Percentiles rank a stretch among this genome's conserved stretches.
These are phyloP conservation scores for Diutina scorzettiae DNA, from an alignment of 1,139 yeast genomes.

Conservation along the genomic window DNA sequence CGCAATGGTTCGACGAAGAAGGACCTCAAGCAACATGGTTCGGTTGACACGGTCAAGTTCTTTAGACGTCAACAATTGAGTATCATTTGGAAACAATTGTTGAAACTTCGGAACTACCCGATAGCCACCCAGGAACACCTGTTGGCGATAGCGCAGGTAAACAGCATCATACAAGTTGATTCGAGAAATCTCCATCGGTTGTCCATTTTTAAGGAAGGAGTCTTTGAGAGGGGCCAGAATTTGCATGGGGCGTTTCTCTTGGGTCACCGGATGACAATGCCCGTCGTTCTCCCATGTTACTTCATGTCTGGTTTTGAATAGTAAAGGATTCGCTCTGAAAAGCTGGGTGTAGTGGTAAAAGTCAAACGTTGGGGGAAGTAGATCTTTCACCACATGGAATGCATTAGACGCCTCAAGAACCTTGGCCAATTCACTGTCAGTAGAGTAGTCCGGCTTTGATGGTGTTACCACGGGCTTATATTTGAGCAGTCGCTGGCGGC, in stretches of 20 bases:
- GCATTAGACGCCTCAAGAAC: background rate
- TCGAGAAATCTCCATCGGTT: constrained; percentile 6
- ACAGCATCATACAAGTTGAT: constrained; percentile 7
- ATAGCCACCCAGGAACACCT: constrained; percentile 17
- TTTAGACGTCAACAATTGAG: constrained; percentile 12
- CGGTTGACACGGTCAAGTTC: constrained; percentile 22
- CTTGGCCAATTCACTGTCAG: background rate
- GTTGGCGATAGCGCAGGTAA: constrained; percentile 18
- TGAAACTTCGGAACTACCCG: constrained; percentile 15
- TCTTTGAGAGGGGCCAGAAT: constrained; percentile 1
- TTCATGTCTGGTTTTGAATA: background rate
- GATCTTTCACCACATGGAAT: background rate
- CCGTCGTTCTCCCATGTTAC: background rate
- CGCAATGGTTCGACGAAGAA: constrained; percentile 30
- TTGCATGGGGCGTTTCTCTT: background rate
- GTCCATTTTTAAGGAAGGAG: background rate
- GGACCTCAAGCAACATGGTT: constrained; percentile 23
- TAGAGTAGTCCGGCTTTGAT: background rate
- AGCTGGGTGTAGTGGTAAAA: constrained; percentile 2
- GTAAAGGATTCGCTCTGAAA: background rate
- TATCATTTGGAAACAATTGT: constrained; percentile 18
- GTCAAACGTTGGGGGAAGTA: background rate
- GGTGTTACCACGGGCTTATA: background rate
- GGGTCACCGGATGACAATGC: background rate
- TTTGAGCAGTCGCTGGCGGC: constrained; percentile 1